Evolutionary conservation across 495 filamentous ascomycete genomes (phyloP).

Genomic region (Neurospora sp.): DNA sequence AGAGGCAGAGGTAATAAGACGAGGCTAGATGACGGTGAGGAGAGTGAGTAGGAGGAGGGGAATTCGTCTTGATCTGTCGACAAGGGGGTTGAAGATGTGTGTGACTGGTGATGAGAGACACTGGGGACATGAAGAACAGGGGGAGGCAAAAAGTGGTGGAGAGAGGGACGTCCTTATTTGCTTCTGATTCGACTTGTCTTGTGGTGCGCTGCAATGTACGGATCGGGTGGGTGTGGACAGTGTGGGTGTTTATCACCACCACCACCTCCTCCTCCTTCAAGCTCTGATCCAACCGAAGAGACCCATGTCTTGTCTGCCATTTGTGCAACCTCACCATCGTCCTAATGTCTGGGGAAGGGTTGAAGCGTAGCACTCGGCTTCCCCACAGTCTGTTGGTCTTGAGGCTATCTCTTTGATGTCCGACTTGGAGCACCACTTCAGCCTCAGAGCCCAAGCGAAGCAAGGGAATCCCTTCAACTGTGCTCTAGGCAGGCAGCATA

Average conservation of each 20-base stretch:
- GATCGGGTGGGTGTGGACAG: neutral
- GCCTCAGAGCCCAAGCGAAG: neutral
- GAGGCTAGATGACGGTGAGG: neutral
- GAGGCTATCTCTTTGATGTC: neutral
- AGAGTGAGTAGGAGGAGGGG: neutral
- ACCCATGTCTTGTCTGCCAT: neutral
- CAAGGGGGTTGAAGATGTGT: neutral
- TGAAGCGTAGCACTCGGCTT: constrained; percentile 6
- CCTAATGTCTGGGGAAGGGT: neutral
- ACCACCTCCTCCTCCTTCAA: constrained; percentile 1
- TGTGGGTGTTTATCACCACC: constrained; percentile 2
- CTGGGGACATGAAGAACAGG: neutral
- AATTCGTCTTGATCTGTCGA: neutral
- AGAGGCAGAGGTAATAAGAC: neutral
- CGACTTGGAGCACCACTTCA: neutral
- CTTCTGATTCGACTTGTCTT: neutral
- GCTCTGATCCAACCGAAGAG: constrained; percentile 12
- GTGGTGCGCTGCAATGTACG: neutral
- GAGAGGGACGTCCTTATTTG: neutral
- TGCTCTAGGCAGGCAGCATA: neutral
- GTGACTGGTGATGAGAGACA: neutral
- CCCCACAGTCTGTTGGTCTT: constrained; percentile 1
- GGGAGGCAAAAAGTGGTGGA: neutral
- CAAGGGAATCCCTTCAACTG: too few species aligned
- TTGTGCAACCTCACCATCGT: neutral